These are phyloP conservation scores for Myotisia sp. DNA, from an alignment of 2,329 filamentous ascomycete species.

Conservation along the genomic window DNA sequence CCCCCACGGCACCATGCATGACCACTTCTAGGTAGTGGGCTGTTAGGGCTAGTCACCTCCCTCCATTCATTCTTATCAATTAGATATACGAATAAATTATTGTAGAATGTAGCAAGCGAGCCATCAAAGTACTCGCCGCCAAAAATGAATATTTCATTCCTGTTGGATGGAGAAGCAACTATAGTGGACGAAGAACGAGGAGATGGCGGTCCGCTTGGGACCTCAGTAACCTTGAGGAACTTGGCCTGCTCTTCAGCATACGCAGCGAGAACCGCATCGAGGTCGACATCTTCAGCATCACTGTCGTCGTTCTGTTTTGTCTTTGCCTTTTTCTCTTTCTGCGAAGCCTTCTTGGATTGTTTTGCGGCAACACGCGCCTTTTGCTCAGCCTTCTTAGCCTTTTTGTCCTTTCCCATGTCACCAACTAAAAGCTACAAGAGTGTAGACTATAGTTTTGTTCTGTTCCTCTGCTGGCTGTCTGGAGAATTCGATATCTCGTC, in stretches of 20 bases:
- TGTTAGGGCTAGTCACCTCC: constrained; percentile 77
- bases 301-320: constrained; percentile 60
- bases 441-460: too few relatives aligned
- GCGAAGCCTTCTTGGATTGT: constrained; percentile 66
- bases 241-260: constrained; percentile 87
- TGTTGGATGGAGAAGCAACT: constrained; percentile 70
- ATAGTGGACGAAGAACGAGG: constrained; percentile 68
- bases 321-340: constrained; percentile 68
- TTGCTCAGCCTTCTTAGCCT: constrained; percentile 41
- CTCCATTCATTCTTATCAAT: constrained; percentile 83
- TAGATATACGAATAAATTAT: constrained; percentile 54
- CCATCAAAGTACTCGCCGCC: constrained; percentile 96
- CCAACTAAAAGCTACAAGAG: too few relatives aligned
- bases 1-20: constrained; percentile 90
- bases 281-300: constrained; percentile 81
- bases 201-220: constrained; percentile 55
- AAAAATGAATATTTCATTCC: constrained; percentile 78
- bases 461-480: too few relatives aligned
- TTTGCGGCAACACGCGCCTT: constrained; percentile 51
- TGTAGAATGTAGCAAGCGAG: constrained; percentile 59
- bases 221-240: constrained; percentile 85
- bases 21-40: constrained; percentile 74
- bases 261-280: constrained; percentile 84
- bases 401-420: constrained; percentile 43
- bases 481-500: too few relatives aligned